Percentiles rank a stretch among this genome's conserved stretches.
Conservation (phyloP, 805 yeast species). For the Teunomyces tritomae region DNA sequence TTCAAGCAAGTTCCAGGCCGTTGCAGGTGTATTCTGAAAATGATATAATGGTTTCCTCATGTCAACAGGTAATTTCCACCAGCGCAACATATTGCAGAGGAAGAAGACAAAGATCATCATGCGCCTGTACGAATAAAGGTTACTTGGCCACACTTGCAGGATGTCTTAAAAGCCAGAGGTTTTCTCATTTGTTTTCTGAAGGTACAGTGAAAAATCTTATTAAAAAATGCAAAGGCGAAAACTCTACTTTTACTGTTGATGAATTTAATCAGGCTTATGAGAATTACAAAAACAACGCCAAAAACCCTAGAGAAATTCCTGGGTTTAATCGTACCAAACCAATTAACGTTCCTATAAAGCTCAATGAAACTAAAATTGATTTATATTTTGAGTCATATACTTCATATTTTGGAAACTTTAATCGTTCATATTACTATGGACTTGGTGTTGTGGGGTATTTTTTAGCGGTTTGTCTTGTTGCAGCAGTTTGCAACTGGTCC, state of each 20-base stretch:
- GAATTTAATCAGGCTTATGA: constrained; percentile 12
- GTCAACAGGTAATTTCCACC: constrained; percentile 7
- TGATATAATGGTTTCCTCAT: constrained; percentile 4
- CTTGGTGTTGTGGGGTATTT: constrained; percentile 19
- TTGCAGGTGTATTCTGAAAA: background rate
- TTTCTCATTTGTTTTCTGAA: constrained; percentile 4
- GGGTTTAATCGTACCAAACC: constrained; percentile 21
- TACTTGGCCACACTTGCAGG: constrained; percentile 32
- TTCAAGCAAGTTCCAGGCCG: background rate
- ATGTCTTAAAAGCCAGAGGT: constrained; percentile 18
- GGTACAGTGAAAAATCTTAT: constrained; percentile 6
- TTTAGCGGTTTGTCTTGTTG: constrained; percentile 13
- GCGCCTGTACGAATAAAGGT: constrained; percentile 24
- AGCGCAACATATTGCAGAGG: constrained; percentile 8
- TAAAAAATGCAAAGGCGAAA: constrained; percentile 18
- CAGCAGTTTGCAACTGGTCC: constrained; percentile 10
- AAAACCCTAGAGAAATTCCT: constrained; percentile 15
- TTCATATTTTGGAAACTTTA: constrained; percentile 21
- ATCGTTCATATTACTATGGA: constrained; percentile 25
- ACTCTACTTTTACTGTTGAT: constrained; percentile 20
- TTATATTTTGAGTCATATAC: constrained; percentile 13
- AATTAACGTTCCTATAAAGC: constrained; percentile 21
- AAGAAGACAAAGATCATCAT: constrained; percentile 7
- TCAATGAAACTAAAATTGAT: constrained; percentile 12
- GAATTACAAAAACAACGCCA: constrained; percentile 15